Percentiles rank a stretch among this genome's conserved stretches.
Conservation (phyloP, 1,139 yeast species). For the Debaryomyces subglobosus region DNA sequence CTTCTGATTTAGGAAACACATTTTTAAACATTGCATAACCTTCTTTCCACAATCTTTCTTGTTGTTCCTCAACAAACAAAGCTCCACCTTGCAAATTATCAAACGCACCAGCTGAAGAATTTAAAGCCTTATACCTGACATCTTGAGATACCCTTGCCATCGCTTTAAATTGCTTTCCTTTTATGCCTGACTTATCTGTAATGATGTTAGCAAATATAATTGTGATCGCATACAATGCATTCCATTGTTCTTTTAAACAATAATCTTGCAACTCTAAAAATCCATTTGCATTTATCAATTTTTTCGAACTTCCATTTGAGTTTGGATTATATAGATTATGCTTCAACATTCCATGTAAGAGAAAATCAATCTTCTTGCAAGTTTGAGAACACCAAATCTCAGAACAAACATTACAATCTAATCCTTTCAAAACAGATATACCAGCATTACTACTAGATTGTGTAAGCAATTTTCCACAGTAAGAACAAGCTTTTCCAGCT, state of each 20-base stretch:
- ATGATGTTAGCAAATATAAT: constrained; percentile 54
- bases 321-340: constrained; percentile 46
- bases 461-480: constrained; percentile 70
- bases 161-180: constrained; percentile 52
- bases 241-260: constrained; percentile 69
- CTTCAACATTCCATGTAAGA: constrained; percentile 59
- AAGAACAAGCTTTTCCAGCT: constrained; percentile 74
- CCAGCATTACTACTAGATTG: constrained; percentile 25
- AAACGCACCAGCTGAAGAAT: constrained; percentile 60
- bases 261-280: constrained; percentile 62
- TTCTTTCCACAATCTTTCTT: constrained; percentile 61
- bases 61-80: constrained; percentile 55
- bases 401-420: constrained; percentile 69
- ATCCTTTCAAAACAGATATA: constrained; percentile 48
- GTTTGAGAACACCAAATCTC: constrained; percentile 72
- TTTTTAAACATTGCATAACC: constrained; percentile 54
- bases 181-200: constrained; percentile 47
- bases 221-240: constrained; percentile 68
- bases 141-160: constrained; percentile 76
- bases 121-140: constrained; percentile 60
- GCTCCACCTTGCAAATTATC: constrained; percentile 55
- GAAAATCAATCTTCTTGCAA: constrained; percentile 59
- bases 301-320: constrained; percentile 27
- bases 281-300: constrained; percentile 44
- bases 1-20: constrained; percentile 48